Evolutionary conservation across 2,329 filamentous ascomycete genomes (phyloP).

Genomic region (Ophiocordyceps camponoti-rufipedis): DNA sequence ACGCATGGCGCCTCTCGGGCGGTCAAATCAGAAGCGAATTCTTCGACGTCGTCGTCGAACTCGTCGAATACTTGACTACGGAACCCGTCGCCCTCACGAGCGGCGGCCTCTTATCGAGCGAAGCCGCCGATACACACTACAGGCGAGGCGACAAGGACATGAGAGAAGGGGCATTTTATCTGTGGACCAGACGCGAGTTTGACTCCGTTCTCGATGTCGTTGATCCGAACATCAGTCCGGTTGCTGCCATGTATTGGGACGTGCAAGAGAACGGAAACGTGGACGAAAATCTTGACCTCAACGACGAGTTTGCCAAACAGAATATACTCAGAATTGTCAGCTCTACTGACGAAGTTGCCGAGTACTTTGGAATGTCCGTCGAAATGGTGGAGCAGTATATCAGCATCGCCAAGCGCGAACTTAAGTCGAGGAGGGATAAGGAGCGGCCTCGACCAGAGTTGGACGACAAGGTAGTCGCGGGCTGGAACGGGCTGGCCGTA

Average conservation of each 20-base stretch:
- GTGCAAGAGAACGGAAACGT: slow-evolving; percentile 77
- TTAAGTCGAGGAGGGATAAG: slow-evolving; percentile 53
- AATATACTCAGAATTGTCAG: slow-evolving; percentile 66
- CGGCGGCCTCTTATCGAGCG: slow-evolving; percentile 73
- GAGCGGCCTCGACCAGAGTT: slow-evolving; percentile 60
- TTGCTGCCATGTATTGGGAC: slow-evolving; percentile 72
- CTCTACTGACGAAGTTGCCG: slow-evolving; percentile 49
- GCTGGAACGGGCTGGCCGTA: slow-evolving; percentile 81
- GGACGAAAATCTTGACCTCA: slow-evolving; percentile 60
- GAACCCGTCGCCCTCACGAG: slow-evolving; percentile 44
- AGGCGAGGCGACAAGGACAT: slow-evolving; percentile 60
- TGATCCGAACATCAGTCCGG: slow-evolving; percentile 41
- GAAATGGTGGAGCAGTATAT: slow-evolving; percentile 53
- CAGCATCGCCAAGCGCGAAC: slow-evolving; percentile 43
- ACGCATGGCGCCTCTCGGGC: slow-evolving; percentile 52
- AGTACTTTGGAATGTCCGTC: slow-evolving; percentile 54
- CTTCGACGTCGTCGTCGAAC: slow-evolving; percentile 58
- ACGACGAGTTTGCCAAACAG: slow-evolving; percentile 88
- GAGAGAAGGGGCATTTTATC: slow-evolving; percentile 81
- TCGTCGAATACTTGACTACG: slow-evolving; percentile 71
- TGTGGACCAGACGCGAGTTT: slow-evolving; percentile 84
- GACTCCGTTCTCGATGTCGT: slow-evolving; percentile 43
- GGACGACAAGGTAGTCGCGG: slow-evolving; percentile 75
- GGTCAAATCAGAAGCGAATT: slow-evolving; percentile 46
- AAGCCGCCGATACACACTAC: slow-evolving; percentile 74